Base-by-base conservation (phyloP, 345 rosid genomes). In the Citrus glauca region DNA sequence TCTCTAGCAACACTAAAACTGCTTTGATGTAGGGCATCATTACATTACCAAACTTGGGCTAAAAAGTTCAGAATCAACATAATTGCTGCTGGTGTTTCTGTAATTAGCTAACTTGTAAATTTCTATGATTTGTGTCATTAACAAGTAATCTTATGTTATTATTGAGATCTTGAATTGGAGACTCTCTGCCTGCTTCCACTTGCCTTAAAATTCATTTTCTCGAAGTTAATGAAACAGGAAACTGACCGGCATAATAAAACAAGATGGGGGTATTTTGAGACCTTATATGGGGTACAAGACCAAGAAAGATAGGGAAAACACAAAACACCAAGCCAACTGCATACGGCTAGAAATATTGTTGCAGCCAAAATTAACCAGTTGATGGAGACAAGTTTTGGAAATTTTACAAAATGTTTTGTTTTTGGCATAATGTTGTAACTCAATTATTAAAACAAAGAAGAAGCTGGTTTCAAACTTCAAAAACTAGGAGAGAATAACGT, bases 231-330 rank as follows among this genome's bases (percentile, higher is more conserved):
- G 32, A n/a, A 25, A 24, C 22, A 24, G 37, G 76, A 45, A 37
- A 66, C 65, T 55, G 56, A 56, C 65, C 9, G 50, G 56, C 24
- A 76, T 66, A 64, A 66, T 37, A 9, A 25, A 66, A 76, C 56
- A 9, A 37, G 64, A 55, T 25, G 48, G 70, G 57, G 22, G 57
- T 17, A 17, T 53, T 53, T 53, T 53, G 57, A 17, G 57, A 17
- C 20, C 57, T 53, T 53, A 1, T 53, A 16, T 17, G 7, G 57
- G 57, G 8, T 53, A 22, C n/a, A 53, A 53, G 57, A 17, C 2
- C 57, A 17, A 53, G 57, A 53, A 53, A 53, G 78, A 74, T 33
- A 74, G 62, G 45, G 75, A 69, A 65, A 69, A 57, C 80, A 71
- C 77, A 66, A n/a, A 7, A 61, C 77, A 71, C 77, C 80, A 40